Conservation (phyloP, 139 green algal species). For the Coelastrella sp. region DNA sequence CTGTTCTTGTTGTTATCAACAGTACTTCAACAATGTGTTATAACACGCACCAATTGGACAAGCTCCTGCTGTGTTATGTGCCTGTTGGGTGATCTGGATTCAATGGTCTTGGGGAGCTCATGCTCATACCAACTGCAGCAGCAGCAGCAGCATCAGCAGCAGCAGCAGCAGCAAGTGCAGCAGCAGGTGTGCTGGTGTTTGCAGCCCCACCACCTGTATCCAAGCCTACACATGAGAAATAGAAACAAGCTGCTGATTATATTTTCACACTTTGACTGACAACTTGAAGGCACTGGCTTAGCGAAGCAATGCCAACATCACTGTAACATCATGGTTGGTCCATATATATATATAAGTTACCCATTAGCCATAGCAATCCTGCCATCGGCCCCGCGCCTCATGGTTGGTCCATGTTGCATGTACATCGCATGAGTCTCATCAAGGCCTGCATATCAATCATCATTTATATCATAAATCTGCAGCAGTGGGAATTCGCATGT, state of each 20-base stretch:
- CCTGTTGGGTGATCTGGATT: not conserved
- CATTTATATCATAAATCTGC: too few relatives aligned
- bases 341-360: too few relatives aligned
- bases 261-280: not conserved
- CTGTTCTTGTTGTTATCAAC: not conserved
- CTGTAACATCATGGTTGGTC: too few relatives aligned
- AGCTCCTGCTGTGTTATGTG: constrained; percentile 17
- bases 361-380: too few relatives aligned
- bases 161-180: not conserved
- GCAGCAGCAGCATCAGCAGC: not conserved
- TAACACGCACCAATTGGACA: not conserved
- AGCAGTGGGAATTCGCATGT: too few relatives aligned
- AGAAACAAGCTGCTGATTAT: not conserved
- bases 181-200: not conserved
- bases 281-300: too few relatives aligned
- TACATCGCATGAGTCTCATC: too few relatives aligned
- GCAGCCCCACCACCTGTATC: not conserved
- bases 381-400: too few relatives aligned
- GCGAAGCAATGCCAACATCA: too few relatives aligned
- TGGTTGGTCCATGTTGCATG: too few relatives aligned
- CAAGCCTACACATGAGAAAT: too few relatives aligned
- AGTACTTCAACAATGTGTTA: not conserved
- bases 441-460: too few relatives aligned
- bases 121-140: constrained; percentile 23
- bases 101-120: not conserved